These are phyloP conservation scores for Hibiscus trionum DNA, from an alignment of 345 rosid species.

Conservation along the genomic window DNA sequence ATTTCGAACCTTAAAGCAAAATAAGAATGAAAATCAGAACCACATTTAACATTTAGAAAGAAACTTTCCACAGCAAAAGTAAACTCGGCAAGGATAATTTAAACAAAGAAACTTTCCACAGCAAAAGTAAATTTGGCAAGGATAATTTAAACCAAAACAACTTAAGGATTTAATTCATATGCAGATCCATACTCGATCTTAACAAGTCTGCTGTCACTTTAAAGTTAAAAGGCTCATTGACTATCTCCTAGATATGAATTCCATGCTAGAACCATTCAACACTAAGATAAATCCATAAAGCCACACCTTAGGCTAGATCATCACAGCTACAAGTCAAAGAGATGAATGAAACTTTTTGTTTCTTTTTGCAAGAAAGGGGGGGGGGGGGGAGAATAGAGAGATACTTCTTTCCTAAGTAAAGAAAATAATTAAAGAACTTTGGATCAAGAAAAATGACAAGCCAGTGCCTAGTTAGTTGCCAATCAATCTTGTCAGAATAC, in stretches of 20 bases:
- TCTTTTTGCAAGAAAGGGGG: no score
- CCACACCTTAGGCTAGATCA: neutral
- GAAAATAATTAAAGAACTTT: neutral
- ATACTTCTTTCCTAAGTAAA: neutral
- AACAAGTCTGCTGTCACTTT: neutral
- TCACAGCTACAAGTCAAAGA: neutral
- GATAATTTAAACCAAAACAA: neutral
- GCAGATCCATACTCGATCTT: neutral
- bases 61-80: neutral
- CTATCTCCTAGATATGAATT: neutral
- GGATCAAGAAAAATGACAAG: neutral
- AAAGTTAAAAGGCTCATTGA: neutral
- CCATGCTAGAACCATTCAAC: neutral
- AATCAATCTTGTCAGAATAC: neutral
- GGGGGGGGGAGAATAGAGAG: neutral
- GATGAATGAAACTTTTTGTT: neutral
- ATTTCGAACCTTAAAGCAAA: slow-evolving; percentile 72
- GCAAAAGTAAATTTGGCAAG: neutral
- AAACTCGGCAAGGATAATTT: neutral
- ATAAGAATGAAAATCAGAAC: neutral
- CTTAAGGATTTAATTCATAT: neutral
- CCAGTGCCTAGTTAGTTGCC: neutral
- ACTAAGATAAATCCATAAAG: neutral
- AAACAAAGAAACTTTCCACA: neutral
- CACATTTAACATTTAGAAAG: slow-evolving; percentile 1